These are phyloP conservation scores for Hyaloperonospora arabidopsidis DNA, from an alignment of 352 stramenopile species.

Conservation along the genomic window DNA sequence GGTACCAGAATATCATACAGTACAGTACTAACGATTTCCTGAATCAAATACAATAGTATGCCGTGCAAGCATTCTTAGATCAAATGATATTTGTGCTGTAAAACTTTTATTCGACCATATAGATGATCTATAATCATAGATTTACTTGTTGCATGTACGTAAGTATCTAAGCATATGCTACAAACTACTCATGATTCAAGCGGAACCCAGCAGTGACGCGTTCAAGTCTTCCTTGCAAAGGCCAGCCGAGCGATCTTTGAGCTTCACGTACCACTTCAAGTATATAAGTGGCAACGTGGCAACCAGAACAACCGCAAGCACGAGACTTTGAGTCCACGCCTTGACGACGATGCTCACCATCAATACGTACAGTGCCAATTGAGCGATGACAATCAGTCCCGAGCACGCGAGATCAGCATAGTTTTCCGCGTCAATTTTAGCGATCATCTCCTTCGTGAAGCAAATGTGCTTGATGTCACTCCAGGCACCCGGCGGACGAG, in stretches of 20 bases:
- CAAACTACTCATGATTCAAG: not conserved
- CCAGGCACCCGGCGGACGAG: constrained; percentile 53
- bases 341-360: constrained; percentile 58
- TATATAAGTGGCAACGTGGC: constrained; percentile 51
- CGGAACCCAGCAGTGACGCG: constrained; percentile 30
- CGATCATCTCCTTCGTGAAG: constrained; percentile 42
- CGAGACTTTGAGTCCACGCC: constrained; percentile 46
- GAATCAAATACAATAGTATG: no score
- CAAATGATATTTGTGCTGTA: no score
- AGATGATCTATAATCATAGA: no score
- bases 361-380: constrained; percentile 58
- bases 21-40: no score
- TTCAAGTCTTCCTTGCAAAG: constrained; percentile 49
- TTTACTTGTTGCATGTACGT: no score
- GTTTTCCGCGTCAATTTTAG: constrained; percentile 57
- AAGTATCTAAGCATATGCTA: not conserved
- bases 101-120: no score
- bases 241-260: constrained; percentile 49
- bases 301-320: constrained; percentile 35
- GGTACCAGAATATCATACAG: no score
- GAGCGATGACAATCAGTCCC: constrained; percentile 48
- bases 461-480: constrained; percentile 49
- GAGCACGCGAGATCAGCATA: constrained; percentile 53
- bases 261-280: constrained; percentile 69
- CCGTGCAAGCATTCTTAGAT: no score